Percentiles rank a stretch among this genome's conserved stretches.
phyloP scores from a whole-genome alignment of 2,329 filamentous ascomycete genomes.

The Aspergillus novoparasiticus region DNA sequence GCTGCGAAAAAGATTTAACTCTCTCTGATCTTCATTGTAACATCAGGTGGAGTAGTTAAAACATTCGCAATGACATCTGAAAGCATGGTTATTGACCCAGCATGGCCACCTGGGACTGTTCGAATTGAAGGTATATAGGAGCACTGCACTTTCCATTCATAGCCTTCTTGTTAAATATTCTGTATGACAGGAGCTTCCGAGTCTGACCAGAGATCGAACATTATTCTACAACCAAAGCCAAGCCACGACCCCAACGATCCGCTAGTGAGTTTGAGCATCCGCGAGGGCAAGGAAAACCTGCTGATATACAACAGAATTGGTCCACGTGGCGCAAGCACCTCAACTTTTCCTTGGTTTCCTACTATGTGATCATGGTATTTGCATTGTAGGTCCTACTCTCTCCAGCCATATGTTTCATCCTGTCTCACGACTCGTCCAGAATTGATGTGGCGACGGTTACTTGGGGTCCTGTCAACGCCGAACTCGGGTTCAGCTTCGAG shows the following conservation, averaged over 20 bases:
- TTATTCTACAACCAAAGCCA: neutral
- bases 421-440: neutral
- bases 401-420: neutral
- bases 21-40: too few relatives aligned
- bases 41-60: too few relatives aligned
- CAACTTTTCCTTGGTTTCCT: neutral
- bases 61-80: too few relatives aligned
- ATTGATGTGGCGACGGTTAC: conserved; percentile 18
- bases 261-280: neutral
- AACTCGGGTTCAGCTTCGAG: conserved; percentile 47
- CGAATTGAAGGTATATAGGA: neutral
- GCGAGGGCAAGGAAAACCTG: neutral
- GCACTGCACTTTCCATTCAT: neutral
- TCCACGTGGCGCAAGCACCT: neutral
- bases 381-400: neutral
- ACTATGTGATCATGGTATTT: neutral
- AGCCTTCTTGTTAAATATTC: neutral
- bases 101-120: neutral
- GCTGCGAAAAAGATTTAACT: too few relatives aligned
- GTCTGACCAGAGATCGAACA: neutral
- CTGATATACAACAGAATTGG: neutral
- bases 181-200: too few relatives aligned
- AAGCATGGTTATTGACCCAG: neutral
- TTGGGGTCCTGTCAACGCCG: conserved; percentile 47
- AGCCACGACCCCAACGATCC: neutral